Conservation (phyloP, 768 basidiomycete species). For the Lactarius psammicola region DNA sequence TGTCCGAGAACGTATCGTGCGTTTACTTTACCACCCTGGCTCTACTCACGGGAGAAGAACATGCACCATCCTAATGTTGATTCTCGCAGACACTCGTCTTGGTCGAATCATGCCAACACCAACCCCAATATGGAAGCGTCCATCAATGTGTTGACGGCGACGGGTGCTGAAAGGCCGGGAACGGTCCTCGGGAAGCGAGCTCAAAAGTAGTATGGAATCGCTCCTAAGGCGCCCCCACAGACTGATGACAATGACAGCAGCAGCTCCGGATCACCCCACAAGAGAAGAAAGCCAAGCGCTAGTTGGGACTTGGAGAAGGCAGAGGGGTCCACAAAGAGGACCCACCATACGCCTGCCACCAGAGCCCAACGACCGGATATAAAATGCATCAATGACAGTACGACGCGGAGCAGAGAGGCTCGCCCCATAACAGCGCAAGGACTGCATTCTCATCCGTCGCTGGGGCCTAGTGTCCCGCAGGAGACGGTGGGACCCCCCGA, state of each 20-base stretch:
- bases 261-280: not conserved
- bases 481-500: not conserved
- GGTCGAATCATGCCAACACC: no score
- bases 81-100: not conserved
- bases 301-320: not conserved
- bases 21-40: not conserved
- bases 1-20: not conserved
- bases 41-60: not conserved
- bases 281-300: not conserved
- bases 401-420: slow-evolving; percentile 10
- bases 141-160: not conserved
- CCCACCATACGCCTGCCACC: not conserved
- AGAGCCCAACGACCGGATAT: not conserved
- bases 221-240: not conserved
- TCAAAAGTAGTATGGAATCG: not conserved
- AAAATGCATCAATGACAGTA: not conserved
- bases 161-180: not conserved
- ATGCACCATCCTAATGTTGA: not conserved
- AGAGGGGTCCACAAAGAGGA: not conserved
- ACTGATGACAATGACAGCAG: not conserved
- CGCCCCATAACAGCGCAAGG: not conserved
- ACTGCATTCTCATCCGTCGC: not conserved
- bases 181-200: not conserved
- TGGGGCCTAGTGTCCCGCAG: slow-evolving; percentile 1
- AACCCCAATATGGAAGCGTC: not conserved